These are phyloP conservation scores for Nymphaea thermarum DNA, from an alignment of 164 flowering plant species.

Conservation along the genomic window DNA sequence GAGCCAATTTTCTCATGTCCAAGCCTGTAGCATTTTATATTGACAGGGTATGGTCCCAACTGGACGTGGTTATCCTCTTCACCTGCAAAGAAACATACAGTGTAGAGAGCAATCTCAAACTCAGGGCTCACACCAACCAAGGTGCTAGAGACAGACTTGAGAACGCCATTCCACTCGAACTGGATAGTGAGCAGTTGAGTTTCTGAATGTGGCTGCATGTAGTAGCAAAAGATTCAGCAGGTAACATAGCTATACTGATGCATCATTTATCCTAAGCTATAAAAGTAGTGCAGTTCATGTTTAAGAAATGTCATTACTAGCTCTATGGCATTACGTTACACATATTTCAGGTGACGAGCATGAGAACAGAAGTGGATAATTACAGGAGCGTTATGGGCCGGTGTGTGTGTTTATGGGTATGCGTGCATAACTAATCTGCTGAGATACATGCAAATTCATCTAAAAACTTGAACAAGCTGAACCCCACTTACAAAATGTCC, in stretches of 20 bases:
- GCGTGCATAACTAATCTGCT: too few relatives aligned
- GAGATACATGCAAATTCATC: background rate
- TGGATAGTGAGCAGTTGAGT: constrained; percentile 83
- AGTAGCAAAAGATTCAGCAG: too few relatives aligned
- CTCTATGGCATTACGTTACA: too few relatives aligned
- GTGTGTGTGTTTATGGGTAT: too few relatives aligned
- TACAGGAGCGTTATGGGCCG: too few relatives aligned
- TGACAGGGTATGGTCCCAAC: constrained; percentile 79
- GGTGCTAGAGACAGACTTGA: constrained; percentile 79
- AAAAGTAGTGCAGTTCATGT: too few relatives aligned
- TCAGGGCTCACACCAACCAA: constrained; percentile 95
- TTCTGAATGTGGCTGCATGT: constrained; percentile 84
- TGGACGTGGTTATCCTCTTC: constrained; percentile 68
- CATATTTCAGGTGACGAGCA: too few relatives aligned
- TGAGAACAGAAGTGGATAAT: too few relatives aligned
- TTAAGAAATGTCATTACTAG: too few relatives aligned
- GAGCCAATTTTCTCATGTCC: constrained; percentile 71
- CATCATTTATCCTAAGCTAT: too few relatives aligned
- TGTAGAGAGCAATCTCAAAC: constrained; percentile 85
- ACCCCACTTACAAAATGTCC: constrained; percentile 60
- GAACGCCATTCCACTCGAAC: constrained; percentile 91
- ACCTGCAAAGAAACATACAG: constrained; percentile 67
- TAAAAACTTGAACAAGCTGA: background rate
- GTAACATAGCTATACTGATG: too few relatives aligned
- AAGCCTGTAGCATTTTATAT: constrained; percentile 79